These are phyloP conservation scores for Penicillium arizonense DNA, from an alignment of 495 filamentous ascomycete species.

Conservation along the genomic window DNA sequence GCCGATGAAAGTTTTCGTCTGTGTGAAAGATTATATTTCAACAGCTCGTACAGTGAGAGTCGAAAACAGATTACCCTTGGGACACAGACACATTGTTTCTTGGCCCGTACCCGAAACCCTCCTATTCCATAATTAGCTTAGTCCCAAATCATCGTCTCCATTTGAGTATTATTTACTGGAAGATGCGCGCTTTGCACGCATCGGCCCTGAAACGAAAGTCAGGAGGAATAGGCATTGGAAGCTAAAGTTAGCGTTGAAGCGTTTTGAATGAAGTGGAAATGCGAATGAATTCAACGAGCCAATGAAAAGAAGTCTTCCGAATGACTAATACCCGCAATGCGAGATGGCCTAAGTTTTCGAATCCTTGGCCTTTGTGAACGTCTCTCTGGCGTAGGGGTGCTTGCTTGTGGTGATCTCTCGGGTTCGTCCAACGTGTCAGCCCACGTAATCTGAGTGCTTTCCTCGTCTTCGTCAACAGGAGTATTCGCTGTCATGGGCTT, in stretches of 20 bases:
- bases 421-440: background rate
- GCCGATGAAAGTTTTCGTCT: too few species aligned
- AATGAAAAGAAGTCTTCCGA: background rate
- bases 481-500: background rate
- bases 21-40: too few species aligned
- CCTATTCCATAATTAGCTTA: too few species aligned
- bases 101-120: too few species aligned
- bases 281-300: background rate
- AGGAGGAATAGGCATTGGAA: background rate
- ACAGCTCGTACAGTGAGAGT: too few species aligned
- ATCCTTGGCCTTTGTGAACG: slow-evolving; percentile 1
- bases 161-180: too few species aligned
- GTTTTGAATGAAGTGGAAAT: background rate
- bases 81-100: too few species aligned
- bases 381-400: background rate
- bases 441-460: background rate
- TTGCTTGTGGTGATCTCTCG: background rate
- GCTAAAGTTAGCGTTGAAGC: background rate
- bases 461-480: background rate
- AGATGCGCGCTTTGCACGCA: slow-evolving; percentile 1
- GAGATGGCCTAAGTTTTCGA: background rate
- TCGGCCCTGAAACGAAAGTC: slow-evolving; percentile 2
- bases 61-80: too few species aligned
- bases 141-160: too few species aligned
- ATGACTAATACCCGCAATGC: slow-evolving; percentile 3